Conservation (phyloP, 2,329 filamentous ascomycete genomes). For the Endocalyx cinctus region DNA sequence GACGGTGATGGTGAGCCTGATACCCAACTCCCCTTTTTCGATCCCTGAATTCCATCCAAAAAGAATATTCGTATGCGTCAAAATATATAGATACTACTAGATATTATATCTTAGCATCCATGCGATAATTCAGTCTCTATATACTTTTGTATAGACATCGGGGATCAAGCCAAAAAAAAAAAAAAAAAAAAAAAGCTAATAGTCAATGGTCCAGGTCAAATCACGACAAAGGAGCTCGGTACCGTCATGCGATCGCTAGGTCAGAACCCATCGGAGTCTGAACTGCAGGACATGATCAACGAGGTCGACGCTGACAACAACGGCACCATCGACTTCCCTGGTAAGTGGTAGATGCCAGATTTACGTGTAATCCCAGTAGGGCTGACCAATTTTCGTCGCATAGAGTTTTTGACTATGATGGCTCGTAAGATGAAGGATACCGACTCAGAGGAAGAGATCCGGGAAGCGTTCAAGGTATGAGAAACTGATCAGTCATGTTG, state of each 20-base stretch:
- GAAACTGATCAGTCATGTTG: neutral
- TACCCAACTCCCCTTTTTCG: constrained; percentile 2
- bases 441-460: constrained; percentile 85
- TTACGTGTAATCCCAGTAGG: too few species aligned
- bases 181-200: too few species aligned
- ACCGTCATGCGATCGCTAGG: constrained; percentile 88
- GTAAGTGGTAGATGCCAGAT: too few species aligned
- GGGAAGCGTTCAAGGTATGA: constrained; percentile 77
- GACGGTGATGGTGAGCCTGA: constrained; percentile 80
- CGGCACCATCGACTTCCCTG: constrained; percentile 86
- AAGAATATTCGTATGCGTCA: too few species aligned
- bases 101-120: too few species aligned
- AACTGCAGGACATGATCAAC: constrained; percentile 92
- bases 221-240: constrained; percentile 85
- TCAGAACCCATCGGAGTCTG: constrained; percentile 85
- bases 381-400: constrained; percentile 23
- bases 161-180: too few species aligned
- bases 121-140: too few species aligned
- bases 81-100: too few species aligned
- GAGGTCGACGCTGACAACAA: constrained; percentile 92
- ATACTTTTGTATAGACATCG: too few species aligned
- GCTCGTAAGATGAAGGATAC: constrained; percentile 93
- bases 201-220: constrained; percentile 83
- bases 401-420: constrained; percentile 92
- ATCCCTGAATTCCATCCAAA: neutral